A percentile compares a stretch with the other conserved stretches of the same genome.
phyloP scores from a whole-genome alignment of 2,329 filamentous ascomycete species.

The Xylariaceae sp. region DNA sequence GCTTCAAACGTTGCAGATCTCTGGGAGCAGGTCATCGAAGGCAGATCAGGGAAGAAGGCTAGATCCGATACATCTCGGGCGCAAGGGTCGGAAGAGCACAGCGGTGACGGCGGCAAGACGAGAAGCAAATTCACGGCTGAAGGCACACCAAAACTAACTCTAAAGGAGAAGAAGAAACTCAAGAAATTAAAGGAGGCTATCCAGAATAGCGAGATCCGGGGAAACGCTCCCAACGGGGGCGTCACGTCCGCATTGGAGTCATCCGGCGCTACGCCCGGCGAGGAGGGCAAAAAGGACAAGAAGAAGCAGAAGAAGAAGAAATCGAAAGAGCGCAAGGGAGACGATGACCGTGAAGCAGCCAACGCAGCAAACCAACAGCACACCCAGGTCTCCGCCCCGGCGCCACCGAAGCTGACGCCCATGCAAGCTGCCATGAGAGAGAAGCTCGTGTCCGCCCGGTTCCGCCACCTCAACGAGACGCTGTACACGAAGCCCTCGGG shows the following conservation, averaged over 20 bases:
- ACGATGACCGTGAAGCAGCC: conserved; percentile 11
- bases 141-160: conserved; percentile 22
- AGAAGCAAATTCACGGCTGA: conserved; percentile 24
- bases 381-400: conserved; percentile 30
- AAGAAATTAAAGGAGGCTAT: conserved; percentile 27
- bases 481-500: conserved; percentile 90
- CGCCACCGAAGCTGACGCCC: conserved; percentile 73
- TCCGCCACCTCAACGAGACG: conserved; percentile 95
- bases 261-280: conserved; percentile 5
- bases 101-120: conserved; percentile 23
- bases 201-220: conserved; percentile 6
- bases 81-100: conserved; percentile 10
- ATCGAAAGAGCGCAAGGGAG: conserved; percentile 28
- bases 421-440: conserved; percentile 92
- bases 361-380: conserved; percentile 22
- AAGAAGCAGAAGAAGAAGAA: conserved; percentile 38
- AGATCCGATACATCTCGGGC: conserved; percentile 28
- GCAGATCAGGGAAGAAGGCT: conserved; percentile 48
- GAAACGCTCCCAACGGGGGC: conserved; percentile 6
- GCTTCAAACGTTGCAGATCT: conserved; percentile 73
- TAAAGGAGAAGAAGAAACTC: conserved; percentile 35
- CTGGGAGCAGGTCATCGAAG: conserved; percentile 79
- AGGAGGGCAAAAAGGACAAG: conserved; percentile 35
- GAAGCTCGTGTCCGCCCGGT: conserved; percentile 92
- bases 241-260: conserved; percentile 13